These are phyloP conservation scores for Leccinum variicolor DNA, from an alignment of 768 basidiomycete genomes.

Conservation along the genomic window DNA sequence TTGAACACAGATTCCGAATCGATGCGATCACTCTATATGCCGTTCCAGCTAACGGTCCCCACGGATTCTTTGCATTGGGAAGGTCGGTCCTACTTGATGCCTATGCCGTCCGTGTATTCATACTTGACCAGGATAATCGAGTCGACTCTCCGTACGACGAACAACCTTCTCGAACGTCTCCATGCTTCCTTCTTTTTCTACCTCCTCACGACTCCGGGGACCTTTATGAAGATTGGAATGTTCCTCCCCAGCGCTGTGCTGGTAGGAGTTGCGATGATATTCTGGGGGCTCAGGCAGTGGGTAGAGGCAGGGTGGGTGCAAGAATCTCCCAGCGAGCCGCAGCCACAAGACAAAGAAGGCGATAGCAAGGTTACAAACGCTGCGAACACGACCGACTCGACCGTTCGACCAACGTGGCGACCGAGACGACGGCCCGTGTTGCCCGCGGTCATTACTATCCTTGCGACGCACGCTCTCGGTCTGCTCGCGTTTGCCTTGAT, in stretches of 20 bases:
- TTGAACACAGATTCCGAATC: constrained; percentile 71
- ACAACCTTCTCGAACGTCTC: constrained; percentile 92
- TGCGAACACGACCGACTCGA: not conserved
- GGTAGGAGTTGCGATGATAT: constrained; percentile 81
- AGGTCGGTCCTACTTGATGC: constrained; percentile 46
- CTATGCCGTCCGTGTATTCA: not conserved
- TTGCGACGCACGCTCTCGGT: constrained; percentile 55
- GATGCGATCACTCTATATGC: constrained; percentile 92
- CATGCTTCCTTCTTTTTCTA: constrained; percentile 99
- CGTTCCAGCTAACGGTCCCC: constrained; percentile 83
- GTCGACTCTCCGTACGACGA: constrained; percentile 83
- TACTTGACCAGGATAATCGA: constrained; percentile 62
- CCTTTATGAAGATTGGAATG: constrained; percentile 85
- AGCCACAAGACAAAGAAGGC: constrained; percentile 7
- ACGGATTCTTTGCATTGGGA: constrained; percentile 93
- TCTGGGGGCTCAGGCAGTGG: constrained; percentile 77
- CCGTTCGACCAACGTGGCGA: constrained; percentile 4
- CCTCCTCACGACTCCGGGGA: constrained; percentile 49
- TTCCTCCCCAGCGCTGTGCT: constrained; percentile 88
- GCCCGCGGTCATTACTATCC: constrained; percentile 49
- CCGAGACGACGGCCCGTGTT: constrained; percentile 52
- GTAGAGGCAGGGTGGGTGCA: constrained; percentile 58
- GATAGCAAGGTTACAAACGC: constrained; percentile 10
- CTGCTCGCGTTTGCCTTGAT: constrained; percentile 46
- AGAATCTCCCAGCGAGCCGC: not conserved